Percentiles rank a stretch among this genome's conserved stretches.
These are phyloP conservation scores for Cladosporium halotolerans DNA, from an alignment of 2,329 filamentous ascomycete genomes.

Conservation along the genomic window DNA sequence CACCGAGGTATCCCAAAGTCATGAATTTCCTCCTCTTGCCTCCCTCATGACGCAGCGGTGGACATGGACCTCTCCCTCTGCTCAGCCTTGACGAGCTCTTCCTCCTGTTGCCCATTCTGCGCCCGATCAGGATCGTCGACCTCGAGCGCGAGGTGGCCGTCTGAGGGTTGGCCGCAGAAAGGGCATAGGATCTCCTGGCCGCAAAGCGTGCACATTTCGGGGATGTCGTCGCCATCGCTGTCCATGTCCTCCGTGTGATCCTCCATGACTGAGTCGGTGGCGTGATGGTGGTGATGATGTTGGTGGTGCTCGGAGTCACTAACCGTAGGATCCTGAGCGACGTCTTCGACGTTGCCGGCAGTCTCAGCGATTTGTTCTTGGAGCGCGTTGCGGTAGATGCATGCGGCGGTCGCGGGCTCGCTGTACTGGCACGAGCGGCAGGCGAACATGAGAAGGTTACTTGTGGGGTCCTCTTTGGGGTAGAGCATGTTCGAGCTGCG, in stretches of 20 bases:
- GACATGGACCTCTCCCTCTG: conserved; percentile 24
- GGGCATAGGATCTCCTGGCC: conserved; percentile 52
- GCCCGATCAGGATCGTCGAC: conserved; percentile 33
- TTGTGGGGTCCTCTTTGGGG: conserved; percentile 84
- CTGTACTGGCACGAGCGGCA: conserved; percentile 93
- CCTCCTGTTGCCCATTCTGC: conserved; percentile 17
- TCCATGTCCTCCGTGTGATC: conserved; percentile 18
- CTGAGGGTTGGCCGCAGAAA: conserved; percentile 43
- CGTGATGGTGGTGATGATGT: conserved; percentile 4
- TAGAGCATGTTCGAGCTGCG: conserved; percentile 90
- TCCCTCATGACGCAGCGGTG: conserved; percentile 18
- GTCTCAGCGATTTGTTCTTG: conserved; percentile 90
- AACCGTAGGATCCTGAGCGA: conserved; percentile 97
- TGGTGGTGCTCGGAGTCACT: conserved; percentile 45
- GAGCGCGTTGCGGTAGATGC: conserved; percentile 92
- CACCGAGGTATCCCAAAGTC: conserved; percentile 15
- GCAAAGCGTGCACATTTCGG: conserved; percentile 52
- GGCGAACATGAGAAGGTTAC: conserved; percentile 83
- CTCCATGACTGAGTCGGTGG: conserved; percentile 18
- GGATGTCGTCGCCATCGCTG: conserved; percentile 27
- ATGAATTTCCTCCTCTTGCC: conserved; percentile 23
- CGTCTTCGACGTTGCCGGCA: conserved; percentile 93
- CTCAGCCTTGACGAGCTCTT: conserved; percentile 24
- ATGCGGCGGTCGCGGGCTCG: conserved; percentile 77
- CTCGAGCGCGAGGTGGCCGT: conserved; percentile 40